Conservation (phyloP, 169 alveolate species). For the Theileria equi region DNA sequence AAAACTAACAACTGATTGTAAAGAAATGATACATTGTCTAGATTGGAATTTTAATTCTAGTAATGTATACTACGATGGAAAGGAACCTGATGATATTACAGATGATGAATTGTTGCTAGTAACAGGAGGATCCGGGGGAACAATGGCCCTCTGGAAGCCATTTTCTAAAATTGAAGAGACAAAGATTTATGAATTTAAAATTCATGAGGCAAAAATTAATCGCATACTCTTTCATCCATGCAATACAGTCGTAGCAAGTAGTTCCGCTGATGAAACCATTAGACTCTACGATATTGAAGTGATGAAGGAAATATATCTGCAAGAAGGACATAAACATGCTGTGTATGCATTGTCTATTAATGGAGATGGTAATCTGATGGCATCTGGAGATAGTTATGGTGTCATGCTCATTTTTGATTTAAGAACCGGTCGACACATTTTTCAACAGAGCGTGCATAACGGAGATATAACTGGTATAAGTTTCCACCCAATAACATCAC, state of each 20-base stretch:
- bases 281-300: conserved; percentile 67
- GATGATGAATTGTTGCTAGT: conserved; percentile 64
- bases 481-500: conserved; percentile 72
- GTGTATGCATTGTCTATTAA: conserved; percentile 69
- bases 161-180: conserved; percentile 4
- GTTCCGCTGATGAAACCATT: conserved; percentile 75
- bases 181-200: conserved; percentile 13
- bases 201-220: conserved; percentile 71
- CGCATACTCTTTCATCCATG: conserved; percentile 71
- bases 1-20: conserved; percentile 61
- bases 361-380: conserved; percentile 72
- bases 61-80: conserved; percentile 55
- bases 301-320: conserved; percentile 66
- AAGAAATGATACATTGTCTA: conserved; percentile 71
- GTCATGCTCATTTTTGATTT: conserved; percentile 72
- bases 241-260: conserved; percentile 56
- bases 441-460: conserved; percentile 68
- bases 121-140: conserved; percentile 72
- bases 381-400: conserved; percentile 74
- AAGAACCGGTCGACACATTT: conserved; percentile 73
- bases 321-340: conserved; percentile 73
- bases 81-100: conserved; percentile 22
- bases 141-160: conserved; percentile 71
- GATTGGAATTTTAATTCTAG: conserved; percentile 70
- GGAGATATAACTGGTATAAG: conserved; percentile 67